phyloP scores from a whole-genome alignment of 208 protist species.

The Blastocrithidia nonstop region DNA sequence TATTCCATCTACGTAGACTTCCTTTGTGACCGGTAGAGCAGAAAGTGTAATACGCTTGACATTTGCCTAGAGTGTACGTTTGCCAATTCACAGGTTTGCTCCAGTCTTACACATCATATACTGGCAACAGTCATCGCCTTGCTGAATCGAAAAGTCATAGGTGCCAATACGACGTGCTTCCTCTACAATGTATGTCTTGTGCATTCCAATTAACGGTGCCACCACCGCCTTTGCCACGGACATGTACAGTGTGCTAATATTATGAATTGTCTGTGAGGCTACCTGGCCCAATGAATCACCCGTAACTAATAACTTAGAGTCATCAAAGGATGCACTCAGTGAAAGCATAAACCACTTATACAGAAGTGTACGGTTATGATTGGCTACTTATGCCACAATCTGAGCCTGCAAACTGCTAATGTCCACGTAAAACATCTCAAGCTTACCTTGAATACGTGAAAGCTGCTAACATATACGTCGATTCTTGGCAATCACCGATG shows the following conservation, averaged over 20 bases:
- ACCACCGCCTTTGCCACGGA: constrained; percentile 46
- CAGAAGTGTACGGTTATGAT: constrained; percentile 67
- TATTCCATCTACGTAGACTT: constrained; percentile 35
- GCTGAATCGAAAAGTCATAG: constrained; percentile 51
- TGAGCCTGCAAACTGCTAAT: constrained; percentile 67
- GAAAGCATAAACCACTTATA: constrained; percentile 83
- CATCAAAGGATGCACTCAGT: constrained; percentile 38
- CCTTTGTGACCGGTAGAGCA: constrained; percentile 42
- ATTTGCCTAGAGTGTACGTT: constrained; percentile 24
- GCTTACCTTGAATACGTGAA: constrained; percentile 44
- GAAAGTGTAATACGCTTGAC: constrained; percentile 24
- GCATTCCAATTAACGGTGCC: constrained; percentile 41
- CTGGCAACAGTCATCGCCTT: constrained; percentile 78
- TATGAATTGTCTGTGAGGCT: constrained; percentile 69
- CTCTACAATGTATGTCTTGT: constrained; percentile 61
- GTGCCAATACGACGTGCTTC: constrained; percentile 45
- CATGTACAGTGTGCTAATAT: constrained; percentile 65
- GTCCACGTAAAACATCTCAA: constrained; percentile 72
- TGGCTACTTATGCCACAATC: constrained; percentile 63
- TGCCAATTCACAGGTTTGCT: constrained; percentile 62
- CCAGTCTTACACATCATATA: constrained; percentile 81
- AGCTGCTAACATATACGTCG: constrained; percentile 45
- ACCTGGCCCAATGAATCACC: constrained; percentile 73
- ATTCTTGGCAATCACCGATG: constrained; percentile 62
- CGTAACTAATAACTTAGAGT: constrained; percentile 38